Conservation (phyloP, 2,329 filamentous ascomycete species). For the Tolypocladium tropicale region DNA sequence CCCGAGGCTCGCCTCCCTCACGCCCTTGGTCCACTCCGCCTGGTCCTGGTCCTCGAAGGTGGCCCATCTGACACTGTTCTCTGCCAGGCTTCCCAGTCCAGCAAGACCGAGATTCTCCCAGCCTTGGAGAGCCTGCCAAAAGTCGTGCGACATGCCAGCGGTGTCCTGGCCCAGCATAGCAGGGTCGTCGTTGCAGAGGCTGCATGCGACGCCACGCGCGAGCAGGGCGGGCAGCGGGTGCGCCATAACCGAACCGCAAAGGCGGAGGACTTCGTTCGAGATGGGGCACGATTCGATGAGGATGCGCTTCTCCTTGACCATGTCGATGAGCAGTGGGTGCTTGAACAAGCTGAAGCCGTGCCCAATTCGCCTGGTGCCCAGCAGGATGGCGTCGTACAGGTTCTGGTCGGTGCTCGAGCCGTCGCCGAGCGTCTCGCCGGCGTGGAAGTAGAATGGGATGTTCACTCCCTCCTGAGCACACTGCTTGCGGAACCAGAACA, state of each 20-base stretch:
- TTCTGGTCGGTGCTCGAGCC: slow-evolving; percentile 69
- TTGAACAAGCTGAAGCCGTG: slow-evolving; percentile 85
- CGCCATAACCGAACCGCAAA: slow-evolving; percentile 64
- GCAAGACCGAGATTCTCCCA: slow-evolving; percentile 87
- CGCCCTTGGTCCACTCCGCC: slow-evolving; percentile 60
- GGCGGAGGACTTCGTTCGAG: slow-evolving; percentile 75
- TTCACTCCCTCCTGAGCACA: slow-evolving; percentile 69
- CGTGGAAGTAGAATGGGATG: slow-evolving; percentile 93
- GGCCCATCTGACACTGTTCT: slow-evolving; percentile 88
- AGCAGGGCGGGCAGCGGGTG: slow-evolving; percentile 79
- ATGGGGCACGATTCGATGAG: slow-evolving; percentile 86
- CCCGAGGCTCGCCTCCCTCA: slow-evolving; percentile 66
- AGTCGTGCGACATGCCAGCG: slow-evolving; percentile 81
- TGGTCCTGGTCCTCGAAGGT: slow-evolving; percentile 71
- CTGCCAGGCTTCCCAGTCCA: slow-evolving; percentile 74
- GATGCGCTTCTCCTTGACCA: slow-evolving; percentile 82
- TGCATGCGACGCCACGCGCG: slow-evolving; percentile 72
- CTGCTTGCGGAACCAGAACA: slow-evolving; percentile 89
- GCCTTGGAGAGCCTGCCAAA: slow-evolving; percentile 86
- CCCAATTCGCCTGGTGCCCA: slow-evolving; percentile 81
- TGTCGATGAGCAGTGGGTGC: slow-evolving; percentile 79
- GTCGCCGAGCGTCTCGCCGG: slow-evolving; percentile 72
- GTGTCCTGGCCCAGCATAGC: slow-evolving; percentile 77
- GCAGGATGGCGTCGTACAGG: slow-evolving; percentile 77
- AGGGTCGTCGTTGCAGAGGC: slow-evolving; percentile 84